Percentiles rank a stretch among this genome's conserved stretches.
These are phyloP conservation scores for Schwanniomyces polymorphus DNA, from an alignment of 805 yeast species.

Conservation along the genomic window DNA sequence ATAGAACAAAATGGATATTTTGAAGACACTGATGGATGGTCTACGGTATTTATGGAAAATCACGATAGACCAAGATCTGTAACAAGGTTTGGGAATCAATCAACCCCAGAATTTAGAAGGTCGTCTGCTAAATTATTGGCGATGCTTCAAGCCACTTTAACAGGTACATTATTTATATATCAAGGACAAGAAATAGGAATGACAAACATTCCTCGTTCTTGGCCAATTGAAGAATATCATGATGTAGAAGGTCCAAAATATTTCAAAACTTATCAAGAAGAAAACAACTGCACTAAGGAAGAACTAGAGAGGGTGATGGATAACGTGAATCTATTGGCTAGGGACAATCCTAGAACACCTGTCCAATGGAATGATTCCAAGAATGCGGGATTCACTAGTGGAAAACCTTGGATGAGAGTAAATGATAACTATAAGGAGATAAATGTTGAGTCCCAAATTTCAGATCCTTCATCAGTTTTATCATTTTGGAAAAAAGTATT, in stretches of 20 bases:
- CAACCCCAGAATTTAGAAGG: constrained; percentile 33
- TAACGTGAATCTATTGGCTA: constrained; percentile 37
- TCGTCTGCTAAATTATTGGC: constrained; percentile 51
- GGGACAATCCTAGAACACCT: constrained; percentile 59
- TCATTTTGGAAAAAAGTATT: constrained; percentile 47
- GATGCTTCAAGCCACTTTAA: constrained; percentile 44
- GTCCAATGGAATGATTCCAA: constrained; percentile 51
- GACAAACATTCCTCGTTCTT: too few relatives aligned
- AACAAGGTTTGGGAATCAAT: constrained; percentile 52
- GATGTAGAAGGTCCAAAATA: constrained; percentile 50
- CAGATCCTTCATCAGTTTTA: constrained; percentile 47
- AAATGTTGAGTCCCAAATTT: constrained; percentile 47
- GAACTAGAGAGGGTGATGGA: constrained; percentile 22
- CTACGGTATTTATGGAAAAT: too few relatives aligned
- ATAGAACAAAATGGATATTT: constrained; percentile 34
- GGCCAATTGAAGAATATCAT: constrained; percentile 50
- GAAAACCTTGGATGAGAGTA: constrained; percentile 53
- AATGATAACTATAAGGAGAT: constrained; percentile 50
- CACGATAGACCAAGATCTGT: constrained; percentile 60
- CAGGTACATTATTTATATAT: too few relatives aligned
- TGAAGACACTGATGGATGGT: constrained; percentile 54
- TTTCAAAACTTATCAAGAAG: constrained; percentile 30
- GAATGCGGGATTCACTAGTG: constrained; percentile 49
- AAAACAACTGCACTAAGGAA: constrained; percentile 23
- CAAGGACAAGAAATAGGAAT: too few relatives aligned